Evolutionary conservation across 2,329 filamentous ascomycete species (phyloP), one percentile per base, ranked within the genome.

Genomic region (Coniochaeta prunicola): DNA sequence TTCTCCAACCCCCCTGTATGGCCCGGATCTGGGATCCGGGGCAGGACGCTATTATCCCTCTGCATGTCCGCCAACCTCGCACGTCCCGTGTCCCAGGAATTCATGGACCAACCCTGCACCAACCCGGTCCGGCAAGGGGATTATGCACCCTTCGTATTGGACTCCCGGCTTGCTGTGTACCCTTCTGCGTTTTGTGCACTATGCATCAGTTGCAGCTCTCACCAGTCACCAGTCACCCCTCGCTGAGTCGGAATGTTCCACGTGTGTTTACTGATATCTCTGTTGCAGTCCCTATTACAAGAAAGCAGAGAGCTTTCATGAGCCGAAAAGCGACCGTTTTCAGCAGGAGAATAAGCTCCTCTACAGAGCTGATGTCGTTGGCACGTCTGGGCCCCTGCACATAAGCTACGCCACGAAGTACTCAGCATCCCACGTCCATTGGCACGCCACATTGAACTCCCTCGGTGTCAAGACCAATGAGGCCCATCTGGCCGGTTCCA

Each of bases 271-370:
- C 45, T 50, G n/a, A 50, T 5, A 13, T 50, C 13, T 30, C 21
- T 30, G 2, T 4, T 50, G n/a, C 48, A 81, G 77, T 28, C 78
- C 77, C 0, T 82, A 74, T 63, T 81, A 81, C 66, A 79, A 78
- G 59, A 79, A 73, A 59, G 75, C 74, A 3, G 80, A 83, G 64
- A 74, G 71, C 0, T 81, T 80, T 59, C 77, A 78, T 33, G 67
- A 70, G 6, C 74, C 73, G 0, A 72, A 69, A n/a, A 60, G 67
- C 13, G 65, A 66, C 4, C 58, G 75, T 1, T 68, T 69, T 31
- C 56, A 67, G 15, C 67, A 73, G 50, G 72, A 75, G 59, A 34
- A 55, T 28, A 31, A 55, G 33, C 53, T 55, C 4, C 2, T 70
- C 4, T 56, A 42, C 24, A 21, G 42, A 21, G 26, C 34, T 24